Evolutionary conservation across 257 asterid species (phyloP), one percentile per base, ranked within the genome.

Genomic region (Salvia splendens): DNA sequence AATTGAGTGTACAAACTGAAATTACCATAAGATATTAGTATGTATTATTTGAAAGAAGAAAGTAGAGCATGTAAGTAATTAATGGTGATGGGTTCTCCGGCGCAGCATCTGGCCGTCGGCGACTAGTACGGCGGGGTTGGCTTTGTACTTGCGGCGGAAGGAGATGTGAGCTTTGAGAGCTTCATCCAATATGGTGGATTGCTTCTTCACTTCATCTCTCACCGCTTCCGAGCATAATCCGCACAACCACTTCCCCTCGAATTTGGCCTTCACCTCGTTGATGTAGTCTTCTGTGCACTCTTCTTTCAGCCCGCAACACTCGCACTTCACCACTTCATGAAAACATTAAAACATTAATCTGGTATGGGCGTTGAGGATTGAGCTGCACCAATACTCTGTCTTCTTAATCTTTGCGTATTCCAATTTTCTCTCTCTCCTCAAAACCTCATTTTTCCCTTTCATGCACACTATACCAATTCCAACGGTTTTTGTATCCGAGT

Each of bases 61-160:
- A 24, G 30, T 24, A 24, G 30, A 24, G 30, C 30, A 24, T 24
- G 3, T 24, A 24, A 24, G 30, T 24, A 24, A 24, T 24, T 24
- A 24, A 24, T 24, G 30, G 30, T 24, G 30, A 88, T 65, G 76
- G 8, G 87, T 71, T 56, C 96, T 79, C 66, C 95, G 84, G 50
- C 96, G 79, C 1, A 92, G 59, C 95, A 92, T 89, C 81, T 87
- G 96, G 51, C 87, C 98, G 68, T 92, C 97, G 41, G 98, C 96
- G 3, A 92, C 96, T 0, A 79, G 74, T 4, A 71, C 79, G 5
- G 97, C 97, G 33, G 98, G 98, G 74, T 89, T 92, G 8, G 88
- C 78, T 33, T 74, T 83, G 53, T 79, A 82, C 71, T 89, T 92
- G 24, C 92, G 68, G 35, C 96, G 90, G 59, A 89, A 92, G 0